Evolutionary conservation across 176 grass and related monocot genomes (phyloP), one percentile per base, ranked within the genome.

Genomic region (Triticum dicoccoides): DNA sequence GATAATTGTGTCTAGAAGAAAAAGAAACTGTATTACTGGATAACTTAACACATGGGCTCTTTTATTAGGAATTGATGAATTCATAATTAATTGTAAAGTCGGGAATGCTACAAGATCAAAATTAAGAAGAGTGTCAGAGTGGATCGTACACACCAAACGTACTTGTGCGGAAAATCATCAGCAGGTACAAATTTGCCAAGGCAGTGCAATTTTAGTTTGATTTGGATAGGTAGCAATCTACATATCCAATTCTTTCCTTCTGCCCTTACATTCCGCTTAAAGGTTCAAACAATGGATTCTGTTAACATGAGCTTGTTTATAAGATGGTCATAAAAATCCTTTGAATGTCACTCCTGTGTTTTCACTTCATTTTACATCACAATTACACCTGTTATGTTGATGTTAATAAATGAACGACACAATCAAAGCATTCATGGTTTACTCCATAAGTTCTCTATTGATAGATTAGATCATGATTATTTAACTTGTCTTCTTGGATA

Each of bases 91-190:
- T 71, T 72, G 45, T 63, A 92, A 86, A 86, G 56, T 95, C 1
- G 88, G 93, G 2, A 65, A 74, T 61, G 49, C 63, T 77, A 74
- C 85, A 65, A 92, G 58, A 92, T 82, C 65, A 75, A 95, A 95
- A 63, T 67, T 95, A 86, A 88, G 37, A 79, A 86, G 80, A 82
- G 83, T 95, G 12, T 24, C 62, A 69, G 54, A 86, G 68, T 95
- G 93, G 88, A 83, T 70, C n/a, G 3, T 67, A 34, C 86, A 42
- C 69, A 76, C 25, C 17, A 89, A 90, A 88, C 73, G 52, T 65
- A 47, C 64, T 83, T 11, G 25, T 44, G 42, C 11, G 1, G 78
- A 88, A 88, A 87, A 47, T 84, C 44, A 4, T 29, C 80, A 78
- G 77, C 56, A 88, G 76, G 83, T 92, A 89, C 82, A 67, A 67